Evolutionary conservation across 2,329 filamentous ascomycete species (phyloP), one percentile per base, ranked within the genome.

Genomic region (Stagonosporopsis tanaceti): DNA sequence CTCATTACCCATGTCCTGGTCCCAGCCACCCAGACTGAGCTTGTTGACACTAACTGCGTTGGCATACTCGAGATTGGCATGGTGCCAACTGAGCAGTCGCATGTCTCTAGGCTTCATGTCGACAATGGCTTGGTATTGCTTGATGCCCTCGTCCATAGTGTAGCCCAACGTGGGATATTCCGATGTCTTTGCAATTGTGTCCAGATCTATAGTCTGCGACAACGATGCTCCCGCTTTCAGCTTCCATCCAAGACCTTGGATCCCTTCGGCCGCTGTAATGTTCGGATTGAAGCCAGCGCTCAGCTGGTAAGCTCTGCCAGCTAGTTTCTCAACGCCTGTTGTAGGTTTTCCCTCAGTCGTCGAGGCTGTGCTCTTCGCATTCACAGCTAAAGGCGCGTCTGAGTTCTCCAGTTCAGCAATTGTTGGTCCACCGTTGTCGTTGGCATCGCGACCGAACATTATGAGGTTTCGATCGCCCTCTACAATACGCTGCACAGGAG

Each of bases 11-110:
- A 93, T 93, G 72, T 99, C 96, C 69, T 99, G 93, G 76, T 99
- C 96, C 92, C 96, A 98, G 0, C 93, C 89, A 7, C 89, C 87
- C 14, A 99, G 85, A 75, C 94, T 98, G 17, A 99, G 85, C 61
- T 90, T 89, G 63, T 90, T 89, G 52, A 97, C 87, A 64, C 93
- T 96, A 2, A 89, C 91, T 2, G 95, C 95, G 75, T 98, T 99
- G 61, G 94, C 96, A 73, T 99, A 99, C 76, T 99, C 95, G 14
- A 99, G 84, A 72, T 99, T 99, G 63, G 96, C 96, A 75, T 97
- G 90, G 76, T 99, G 96, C 95, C 95, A 99, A 71, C 97, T 99
- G 70, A 98, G 84, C 15, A 99, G 82, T 42, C 95, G 87, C 76
- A 96, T 89, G 70, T 99, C 95, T 71, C 92, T 91, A 1, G 93